A percentile compares a stretch with the other conserved stretches of the same genome.
Conservation (phyloP, 1,284 basidiomycete genomes). For the Calocybe gambosa region DNA sequence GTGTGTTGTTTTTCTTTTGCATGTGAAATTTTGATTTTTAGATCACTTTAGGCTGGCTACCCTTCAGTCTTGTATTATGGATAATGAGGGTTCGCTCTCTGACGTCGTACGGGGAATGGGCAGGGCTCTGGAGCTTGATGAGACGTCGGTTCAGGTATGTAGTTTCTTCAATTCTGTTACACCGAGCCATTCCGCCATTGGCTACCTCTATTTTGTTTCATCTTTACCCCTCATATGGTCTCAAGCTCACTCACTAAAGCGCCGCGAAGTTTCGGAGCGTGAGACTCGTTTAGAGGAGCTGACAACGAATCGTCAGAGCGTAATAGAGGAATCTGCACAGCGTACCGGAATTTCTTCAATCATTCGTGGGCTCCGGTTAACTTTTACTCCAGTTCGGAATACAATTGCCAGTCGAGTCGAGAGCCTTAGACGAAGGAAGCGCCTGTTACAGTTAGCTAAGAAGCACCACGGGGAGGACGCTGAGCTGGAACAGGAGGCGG, state of each 20-base stretch:
- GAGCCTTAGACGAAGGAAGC: slow-evolving; percentile 41
- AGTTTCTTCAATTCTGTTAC: slow-evolving; percentile 7
- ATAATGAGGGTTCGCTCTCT: slow-evolving; percentile 56
- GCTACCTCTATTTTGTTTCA: slow-evolving; percentile 7
- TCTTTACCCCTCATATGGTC: slow-evolving; percentile 1
- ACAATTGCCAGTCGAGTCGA: slow-evolving; percentile 37
- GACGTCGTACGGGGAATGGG: slow-evolving; percentile 54
- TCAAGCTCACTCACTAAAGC: slow-evolving; percentile 30
- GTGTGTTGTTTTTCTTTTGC: slow-evolving; percentile 32
- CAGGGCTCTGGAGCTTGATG: slow-evolving; percentile 39
- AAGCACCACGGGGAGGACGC: slow-evolving; percentile 35
- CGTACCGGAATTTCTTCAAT: slow-evolving; percentile 34
- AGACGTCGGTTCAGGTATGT: slow-evolving; percentile 40
- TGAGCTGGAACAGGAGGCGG: slow-evolving; percentile 27
- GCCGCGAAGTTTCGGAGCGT: slow-evolving; percentile 57
- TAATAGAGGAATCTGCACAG: slow-evolving; percentile 36
- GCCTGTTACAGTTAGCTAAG: slow-evolving; percentile 41
- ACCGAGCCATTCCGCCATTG: slow-evolving; percentile 9
- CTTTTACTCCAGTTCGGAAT: slow-evolving; percentile 32
- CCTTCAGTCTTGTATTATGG: slow-evolving; percentile 61
- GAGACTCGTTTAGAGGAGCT: slow-evolving; percentile 47
- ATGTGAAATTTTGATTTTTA: slow-evolving; percentile 7
- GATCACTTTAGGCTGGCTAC: slow-evolving; percentile 51
- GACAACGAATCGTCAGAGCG: slow-evolving; percentile 30
- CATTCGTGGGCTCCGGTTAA: background rate